Evolutionary conservation across 495 filamentous ascomycete genomes (phyloP).

Genomic region (Daldinia loculata): DNA sequence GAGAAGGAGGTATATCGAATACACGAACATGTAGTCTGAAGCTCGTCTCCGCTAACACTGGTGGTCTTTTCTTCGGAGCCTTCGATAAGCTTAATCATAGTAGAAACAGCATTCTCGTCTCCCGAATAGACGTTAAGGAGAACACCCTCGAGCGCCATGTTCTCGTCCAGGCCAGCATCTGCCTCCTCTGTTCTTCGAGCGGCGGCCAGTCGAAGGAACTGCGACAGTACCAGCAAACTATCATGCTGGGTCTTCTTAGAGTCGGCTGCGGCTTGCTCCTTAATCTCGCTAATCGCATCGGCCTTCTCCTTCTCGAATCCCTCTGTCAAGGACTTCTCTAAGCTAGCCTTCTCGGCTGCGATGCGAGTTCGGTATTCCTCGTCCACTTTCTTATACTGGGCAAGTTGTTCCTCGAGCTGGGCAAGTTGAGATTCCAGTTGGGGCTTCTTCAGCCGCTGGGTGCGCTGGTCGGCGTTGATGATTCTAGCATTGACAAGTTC

Average conservation of each 20-base stretch:
- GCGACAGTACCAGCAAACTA: conserved; percentile 72
- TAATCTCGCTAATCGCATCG: conserved; percentile 63
- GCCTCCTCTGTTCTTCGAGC: conserved; percentile 71
- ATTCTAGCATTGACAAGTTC: conserved; percentile 82
- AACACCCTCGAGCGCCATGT: conserved; percentile 87
- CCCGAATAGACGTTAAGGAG: conserved; percentile 90
- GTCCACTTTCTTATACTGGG: conserved; percentile 83
- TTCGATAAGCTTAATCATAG: conserved; percentile 85
- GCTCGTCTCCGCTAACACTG: conserved; percentile 67
- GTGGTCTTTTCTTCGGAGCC: conserved; percentile 77
- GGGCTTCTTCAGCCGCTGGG: conserved; percentile 90
- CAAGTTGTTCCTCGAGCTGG: conserved; percentile 84
- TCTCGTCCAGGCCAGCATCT: conserved; percentile 71
- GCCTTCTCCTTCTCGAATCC: conserved; percentile 76
- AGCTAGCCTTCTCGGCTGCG: conserved; percentile 71
- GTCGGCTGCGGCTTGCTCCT: conserved; percentile 66
- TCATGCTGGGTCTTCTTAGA: conserved; percentile 60
- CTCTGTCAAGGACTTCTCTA: conserved; percentile 74
- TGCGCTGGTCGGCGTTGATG: conserved; percentile 93
- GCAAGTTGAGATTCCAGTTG: conserved; percentile 74
- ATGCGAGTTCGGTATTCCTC: conserved; percentile 76
- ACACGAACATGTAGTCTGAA: conserved; percentile 80
- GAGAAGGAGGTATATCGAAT: background rate
- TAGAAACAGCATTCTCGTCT: conserved; percentile 77
- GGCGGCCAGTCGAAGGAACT: conserved; percentile 82